These are phyloP conservation scores for Fusarium subtropicale DNA, from an alignment of 2,329 filamentous ascomycete genomes.

Conservation along the genomic window DNA sequence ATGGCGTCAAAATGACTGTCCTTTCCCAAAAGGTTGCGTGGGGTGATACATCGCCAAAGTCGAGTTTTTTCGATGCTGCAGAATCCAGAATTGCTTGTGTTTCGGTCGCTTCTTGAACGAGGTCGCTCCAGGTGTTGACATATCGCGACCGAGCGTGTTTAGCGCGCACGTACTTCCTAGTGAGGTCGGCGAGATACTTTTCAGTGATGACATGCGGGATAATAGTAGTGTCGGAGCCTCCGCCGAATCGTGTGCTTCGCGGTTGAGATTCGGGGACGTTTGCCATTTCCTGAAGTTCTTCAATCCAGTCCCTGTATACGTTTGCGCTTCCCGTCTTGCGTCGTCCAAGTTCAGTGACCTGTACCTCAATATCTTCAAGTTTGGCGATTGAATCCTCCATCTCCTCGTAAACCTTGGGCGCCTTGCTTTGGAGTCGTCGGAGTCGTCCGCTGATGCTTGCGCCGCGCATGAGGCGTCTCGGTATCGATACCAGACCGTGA, in stretches of 20 bases:
- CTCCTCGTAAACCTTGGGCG: slow-evolving; percentile 85
- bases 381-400: slow-evolving; percentile 85
- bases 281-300: slow-evolving; percentile 85
- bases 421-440: slow-evolving; percentile 79
- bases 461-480: slow-evolving; percentile 81
- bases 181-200: slow-evolving; percentile 91
- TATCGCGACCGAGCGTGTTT: slow-evolving; percentile 87
- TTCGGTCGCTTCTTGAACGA: slow-evolving; percentile 79
- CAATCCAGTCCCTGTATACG: slow-evolving; percentile 92
- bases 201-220: slow-evolving; percentile 89
- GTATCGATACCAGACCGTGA: slow-evolving; percentile 92
- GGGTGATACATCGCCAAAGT: slow-evolving; percentile 73
- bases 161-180: slow-evolving; percentile 82
- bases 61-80: slow-evolving; percentile 80
- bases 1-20: slow-evolving; percentile 77
- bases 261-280: slow-evolving; percentile 73
- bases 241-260: slow-evolving; percentile 55
- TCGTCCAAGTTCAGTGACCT: slow-evolving; percentile 81
- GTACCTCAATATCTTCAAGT: slow-evolving; percentile 83
- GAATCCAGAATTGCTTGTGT: slow-evolving; percentile 88
- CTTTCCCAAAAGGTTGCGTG: slow-evolving; percentile 66
- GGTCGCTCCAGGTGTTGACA: slow-evolving; percentile 83
- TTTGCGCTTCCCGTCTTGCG: slow-evolving; percentile 82
- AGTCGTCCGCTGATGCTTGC: slow-evolving; percentile 81
- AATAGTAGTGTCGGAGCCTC: slow-evolving; percentile 58